phyloP scores from a whole-genome alignment of 2,329 filamentous ascomycete genomes.

The Scytalidium sp. region DNA sequence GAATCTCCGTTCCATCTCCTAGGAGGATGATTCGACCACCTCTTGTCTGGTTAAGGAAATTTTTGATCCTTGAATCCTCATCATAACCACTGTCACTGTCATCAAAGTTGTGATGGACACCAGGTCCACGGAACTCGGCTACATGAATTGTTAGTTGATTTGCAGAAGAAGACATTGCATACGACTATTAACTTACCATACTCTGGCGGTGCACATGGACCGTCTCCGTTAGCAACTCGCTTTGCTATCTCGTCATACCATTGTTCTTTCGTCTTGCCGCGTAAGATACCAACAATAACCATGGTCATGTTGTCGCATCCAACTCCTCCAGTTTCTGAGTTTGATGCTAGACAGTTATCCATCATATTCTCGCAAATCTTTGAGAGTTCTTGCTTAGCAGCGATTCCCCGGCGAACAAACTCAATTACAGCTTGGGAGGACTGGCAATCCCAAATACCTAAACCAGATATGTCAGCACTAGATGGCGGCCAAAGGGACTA shows the following conservation, averaged over 20 bases:
- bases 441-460: constrained; percentile 99
- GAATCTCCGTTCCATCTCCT: constrained; percentile 89
- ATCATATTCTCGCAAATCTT: constrained; percentile 99
- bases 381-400: constrained; percentile 89
- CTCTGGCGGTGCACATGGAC: constrained; percentile 97
- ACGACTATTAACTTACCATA: constrained; percentile 66
- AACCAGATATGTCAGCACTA: constrained; percentile 13
- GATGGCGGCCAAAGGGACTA: constrained; percentile 4
- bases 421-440: constrained; percentile 96
- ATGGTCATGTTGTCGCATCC: constrained; percentile 99
- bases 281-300: constrained; percentile 82
- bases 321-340: constrained; percentile 95
- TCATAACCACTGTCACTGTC: constrained; percentile 77
- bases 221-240: constrained; percentile 93
- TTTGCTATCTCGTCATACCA: constrained; percentile 97
- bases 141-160: constrained; percentile 23
- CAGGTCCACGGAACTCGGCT: constrained; percentile 85
- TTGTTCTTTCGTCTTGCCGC: constrained; percentile 91
- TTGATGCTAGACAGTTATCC: constrained; percentile 98
- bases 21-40: constrained; percentile 87
- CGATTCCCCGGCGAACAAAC: constrained; percentile 94
- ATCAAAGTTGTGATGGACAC: constrained; percentile 79
- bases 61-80: constrained; percentile 62
- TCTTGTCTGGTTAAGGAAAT: constrained; percentile 66
- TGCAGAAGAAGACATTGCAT: constrained; percentile 7